Conservation (phyloP, 2,329 filamentous ascomycete species). For the Cladophialophora carrionii region DNA sequence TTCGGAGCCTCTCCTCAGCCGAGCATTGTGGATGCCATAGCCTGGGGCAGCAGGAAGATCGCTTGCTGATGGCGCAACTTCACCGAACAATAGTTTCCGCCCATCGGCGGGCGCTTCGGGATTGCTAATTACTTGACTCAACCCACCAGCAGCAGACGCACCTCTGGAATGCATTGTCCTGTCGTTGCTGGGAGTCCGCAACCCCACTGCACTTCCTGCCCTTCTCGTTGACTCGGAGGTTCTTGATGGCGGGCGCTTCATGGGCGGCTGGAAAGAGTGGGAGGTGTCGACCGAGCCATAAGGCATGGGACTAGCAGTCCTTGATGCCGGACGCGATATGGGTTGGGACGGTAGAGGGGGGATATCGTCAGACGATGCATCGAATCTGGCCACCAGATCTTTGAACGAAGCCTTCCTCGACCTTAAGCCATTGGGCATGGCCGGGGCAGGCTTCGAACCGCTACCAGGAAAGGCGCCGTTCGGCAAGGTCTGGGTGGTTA, state of each 20-base stretch:
- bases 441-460: conserved; percentile 19
- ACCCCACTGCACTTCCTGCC: conserved; percentile 17
- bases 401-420: conserved; percentile 70
- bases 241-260: conserved; percentile 13
- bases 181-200: conserved; percentile 3
- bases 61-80: conserved; percentile 64
- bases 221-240: conserved; percentile 13
- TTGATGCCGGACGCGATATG: conserved; percentile 43
- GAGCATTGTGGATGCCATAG: conserved; percentile 62
- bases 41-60: conserved; percentile 47
- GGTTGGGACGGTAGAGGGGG: conserved; percentile 48
- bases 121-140: conserved; percentile 20
- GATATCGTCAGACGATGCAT: conserved; percentile 56
- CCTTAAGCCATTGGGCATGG: conserved; percentile 24
- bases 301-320: conserved; percentile 44
- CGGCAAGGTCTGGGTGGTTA: conserved; percentile 26
- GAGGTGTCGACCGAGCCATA: conserved; percentile 21
- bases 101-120: conserved; percentile 32
- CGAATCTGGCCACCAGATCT: conserved; percentile 78
- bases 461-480: conserved; percentile 20
- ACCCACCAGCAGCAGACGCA: conserved; percentile 5
- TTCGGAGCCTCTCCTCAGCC: conserved; percentile 69
- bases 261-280: conserved; percentile 19
- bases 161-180: conserved; percentile 6
- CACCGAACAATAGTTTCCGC: conserved; percentile 71